Conservation (phyloP, 768 basidiomycete genomes). For the Tubosaeta sp. region DNA sequence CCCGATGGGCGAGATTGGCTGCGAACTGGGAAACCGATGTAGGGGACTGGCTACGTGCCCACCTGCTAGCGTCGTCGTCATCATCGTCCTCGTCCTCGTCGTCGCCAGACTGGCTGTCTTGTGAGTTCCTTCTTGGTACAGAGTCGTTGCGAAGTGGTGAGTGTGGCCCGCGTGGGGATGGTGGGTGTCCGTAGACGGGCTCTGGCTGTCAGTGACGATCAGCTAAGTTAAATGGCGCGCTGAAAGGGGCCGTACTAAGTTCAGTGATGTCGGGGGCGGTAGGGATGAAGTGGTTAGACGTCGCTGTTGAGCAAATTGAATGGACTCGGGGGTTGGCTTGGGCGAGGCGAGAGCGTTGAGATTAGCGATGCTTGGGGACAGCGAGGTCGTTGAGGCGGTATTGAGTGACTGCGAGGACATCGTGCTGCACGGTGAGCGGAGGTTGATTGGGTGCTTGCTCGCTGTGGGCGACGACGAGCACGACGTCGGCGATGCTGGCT, state of each 20-base stretch:
- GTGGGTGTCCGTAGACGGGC: constrained; percentile 38
- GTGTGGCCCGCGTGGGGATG: constrained; percentile 46
- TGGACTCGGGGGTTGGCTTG: constrained; percentile 16
- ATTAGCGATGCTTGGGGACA: constrained; percentile 31
- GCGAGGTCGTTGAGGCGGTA: constrained; percentile 30
- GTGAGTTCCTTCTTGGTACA: constrained; percentile 45
- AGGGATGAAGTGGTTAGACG: constrained; percentile 35
- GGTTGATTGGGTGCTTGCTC: constrained; percentile 20
- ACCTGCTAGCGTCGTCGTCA: constrained; percentile 31
- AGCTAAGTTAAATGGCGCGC: constrained; percentile 8
- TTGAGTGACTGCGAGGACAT: constrained; percentile 31
- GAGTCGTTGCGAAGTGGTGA: constrained; percentile 71
- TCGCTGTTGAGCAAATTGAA: constrained; percentile 28
- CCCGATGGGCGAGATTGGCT: constrained; percentile 67
- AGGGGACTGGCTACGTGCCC: constrained; percentile 41
- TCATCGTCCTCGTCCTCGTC: constrained; percentile 31
- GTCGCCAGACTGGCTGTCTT: constrained; percentile 43
- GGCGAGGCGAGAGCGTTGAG: constrained; percentile 31
- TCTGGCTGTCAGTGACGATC: constrained; percentile 35
- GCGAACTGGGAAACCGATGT: constrained; percentile 74
- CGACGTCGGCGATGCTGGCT: constrained; percentile 8
- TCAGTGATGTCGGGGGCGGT: constrained; percentile 38
- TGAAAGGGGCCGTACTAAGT: constrained; percentile 31
- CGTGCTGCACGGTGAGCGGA: constrained; percentile 15
- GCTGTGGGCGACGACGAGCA: constrained; percentile 28